phyloP scores from a whole-genome alignment of 805 yeast species.

The Candida caryicola region DNA sequence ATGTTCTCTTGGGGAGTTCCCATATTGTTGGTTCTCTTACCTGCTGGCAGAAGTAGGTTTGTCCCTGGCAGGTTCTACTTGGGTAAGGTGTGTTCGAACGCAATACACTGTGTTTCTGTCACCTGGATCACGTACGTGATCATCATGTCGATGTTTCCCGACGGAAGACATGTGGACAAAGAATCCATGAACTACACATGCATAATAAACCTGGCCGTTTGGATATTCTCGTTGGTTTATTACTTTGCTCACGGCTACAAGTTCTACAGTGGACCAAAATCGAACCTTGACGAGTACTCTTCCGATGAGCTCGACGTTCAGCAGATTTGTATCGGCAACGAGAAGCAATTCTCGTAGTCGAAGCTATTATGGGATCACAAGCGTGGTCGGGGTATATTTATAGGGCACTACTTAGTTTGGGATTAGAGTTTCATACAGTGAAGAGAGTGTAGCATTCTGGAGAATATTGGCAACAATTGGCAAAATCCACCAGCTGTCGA shows the following conservation, averaged over 20 bases:
- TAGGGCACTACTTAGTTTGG: too few relatives aligned
- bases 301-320: too few relatives aligned
- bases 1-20: slow-evolving; percentile 65
- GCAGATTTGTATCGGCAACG: neutral
- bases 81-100: slow-evolving; percentile 48
- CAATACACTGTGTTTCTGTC: slow-evolving; percentile 46
- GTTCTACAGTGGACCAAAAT: slow-evolving; percentile 54
- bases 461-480: too few relatives aligned
- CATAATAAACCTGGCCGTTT: slow-evolving; percentile 61
- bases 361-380: too few relatives aligned
- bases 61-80: slow-evolving; percentile 66
- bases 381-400: too few relatives aligned
- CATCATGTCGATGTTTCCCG: slow-evolving; percentile 62
- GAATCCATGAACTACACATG: slow-evolving; percentile 67
- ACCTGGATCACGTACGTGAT: slow-evolving; percentile 53
- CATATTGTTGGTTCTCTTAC: slow-evolving; percentile 46
- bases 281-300: slow-evolving; percentile 12
- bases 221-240: slow-evolving; percentile 53
- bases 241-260: slow-evolving; percentile 52
- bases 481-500: too few relatives aligned
- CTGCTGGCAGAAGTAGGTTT: slow-evolving; percentile 49
- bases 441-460: too few relatives aligned
- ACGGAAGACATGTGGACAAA: slow-evolving; percentile 36
- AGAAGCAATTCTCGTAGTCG: too few relatives aligned
- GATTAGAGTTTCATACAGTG: too few relatives aligned